Conservation (phyloP, 1,284 basidiomycete genomes). For the Heterobasidion irregulare region DNA sequence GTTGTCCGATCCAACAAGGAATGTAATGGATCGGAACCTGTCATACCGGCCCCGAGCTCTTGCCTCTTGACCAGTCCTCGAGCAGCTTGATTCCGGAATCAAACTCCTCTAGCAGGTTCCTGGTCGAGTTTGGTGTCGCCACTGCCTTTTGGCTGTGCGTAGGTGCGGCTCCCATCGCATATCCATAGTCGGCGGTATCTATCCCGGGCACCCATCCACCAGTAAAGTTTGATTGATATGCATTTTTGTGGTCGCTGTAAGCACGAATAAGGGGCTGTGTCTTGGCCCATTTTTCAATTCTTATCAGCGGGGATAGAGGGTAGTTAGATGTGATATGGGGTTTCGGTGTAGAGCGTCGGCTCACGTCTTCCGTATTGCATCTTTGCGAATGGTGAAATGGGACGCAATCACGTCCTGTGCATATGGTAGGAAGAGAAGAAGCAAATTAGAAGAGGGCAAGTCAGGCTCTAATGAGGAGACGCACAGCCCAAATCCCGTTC, state of each 20-base stretch:
- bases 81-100: conserved; percentile 14
- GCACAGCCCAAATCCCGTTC: conserved; percentile 37
- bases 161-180: no score
- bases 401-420: conserved; percentile 39
- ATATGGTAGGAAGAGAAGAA: background rate
- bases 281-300: conserved; percentile 31
- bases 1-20: no score
- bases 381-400: conserved; percentile 34
- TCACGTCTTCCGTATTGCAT: conserved; percentile 34
- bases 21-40: no score
- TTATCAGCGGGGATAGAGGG: conserved; percentile 10
- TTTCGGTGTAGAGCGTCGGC: conserved; percentile 8
- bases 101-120: conserved; percentile 12
- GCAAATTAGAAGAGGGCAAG: background rate
- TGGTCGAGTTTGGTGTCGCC: background rate
- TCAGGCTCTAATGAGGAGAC: conserved; percentile 7
- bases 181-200: no score
- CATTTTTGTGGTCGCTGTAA: conserved; percentile 5
- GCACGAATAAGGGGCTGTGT: conserved; percentile 20
- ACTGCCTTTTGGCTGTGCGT: no score
- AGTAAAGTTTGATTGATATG: no score
- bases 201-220: no score
- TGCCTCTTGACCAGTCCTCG: conserved; percentile 9
- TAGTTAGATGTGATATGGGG: background rate
- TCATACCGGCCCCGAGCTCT: no score